A percentile compares a stretch with the other conserved stretches of the same genome.
phyloP scores from a whole-genome alignment of 306 rosid genomes.

The Lathyrus oleraceus region DNA sequence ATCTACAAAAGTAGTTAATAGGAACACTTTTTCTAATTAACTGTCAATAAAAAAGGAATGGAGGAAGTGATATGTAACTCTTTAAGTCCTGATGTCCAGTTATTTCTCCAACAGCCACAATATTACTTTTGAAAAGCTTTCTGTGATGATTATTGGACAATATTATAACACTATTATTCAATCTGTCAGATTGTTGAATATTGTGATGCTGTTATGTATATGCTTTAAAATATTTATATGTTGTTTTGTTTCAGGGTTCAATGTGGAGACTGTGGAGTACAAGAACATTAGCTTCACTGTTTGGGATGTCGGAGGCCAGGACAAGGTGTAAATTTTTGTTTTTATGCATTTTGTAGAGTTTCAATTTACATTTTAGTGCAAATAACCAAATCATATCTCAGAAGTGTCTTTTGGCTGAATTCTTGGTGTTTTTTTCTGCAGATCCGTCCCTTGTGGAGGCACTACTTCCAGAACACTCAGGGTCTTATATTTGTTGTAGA shows the following conservation, averaged over 20 bases:
- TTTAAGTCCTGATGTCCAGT: not conserved
- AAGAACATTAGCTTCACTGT: conserved; percentile 99
- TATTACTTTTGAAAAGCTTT: conserved; percentile 10
- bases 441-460: conserved; percentile 99
- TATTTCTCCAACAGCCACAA: conserved; percentile 5
- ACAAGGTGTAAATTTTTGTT: conserved; percentile 66
- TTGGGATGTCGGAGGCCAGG: conserved; percentile 99
- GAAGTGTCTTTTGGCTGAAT: conserved; percentile 25
- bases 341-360: not conserved
- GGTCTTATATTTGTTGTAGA: conserved; percentile 99
- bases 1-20: not conserved
- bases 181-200: not conserved
- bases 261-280: conserved; percentile 99
- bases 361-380: conserved; percentile 6
- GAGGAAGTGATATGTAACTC: not conserved
- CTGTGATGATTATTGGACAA: not conserved
- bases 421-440: conserved; percentile 44
- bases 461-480: conserved; percentile 99
- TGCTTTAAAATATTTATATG: not conserved
- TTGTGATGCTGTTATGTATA: not conserved
- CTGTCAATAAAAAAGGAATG: not conserved
- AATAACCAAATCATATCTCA: not conserved
- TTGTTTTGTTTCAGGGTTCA: conserved; percentile 66
- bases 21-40: not conserved
- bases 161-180: not conserved